Base-by-base conservation (phyloP, 2,329 filamentous ascomycete genomes). In the Neofusicoccum laricinum region DNA sequence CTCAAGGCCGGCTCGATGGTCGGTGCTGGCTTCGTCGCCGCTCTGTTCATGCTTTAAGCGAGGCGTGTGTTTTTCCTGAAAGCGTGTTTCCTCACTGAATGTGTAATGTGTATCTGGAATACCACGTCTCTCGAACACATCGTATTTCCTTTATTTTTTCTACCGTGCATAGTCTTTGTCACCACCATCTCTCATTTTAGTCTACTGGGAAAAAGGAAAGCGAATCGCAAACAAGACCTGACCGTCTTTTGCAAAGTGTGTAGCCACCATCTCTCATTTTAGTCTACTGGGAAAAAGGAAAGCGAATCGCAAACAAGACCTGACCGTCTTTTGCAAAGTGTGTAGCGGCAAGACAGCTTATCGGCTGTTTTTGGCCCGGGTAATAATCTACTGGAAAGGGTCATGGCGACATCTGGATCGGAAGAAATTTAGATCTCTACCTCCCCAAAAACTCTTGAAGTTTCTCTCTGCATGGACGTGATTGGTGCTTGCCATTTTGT, bases 1-100 rank as follows among this genome's bases (percentile, higher is more conserved):
- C 65, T 75, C 46, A 69, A 65, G 61, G 49, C 48, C 30, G 46
- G 55, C 40, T 49, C 46, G 43, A 46, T 64, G 36, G 63, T 45
- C 15, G 63, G 53, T 38, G 63, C 53, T 51, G 63, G 63, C 25
- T 12, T 64, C 30, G 45, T 58, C 15, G 53, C 55, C n/a, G 63
- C 63, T 30, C 38, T 64, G 17, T 51, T 64, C 36, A 46, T 64
- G 34, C 40, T 64, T 11, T 64, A 61, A 61, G 63, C 40, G 25
- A 38, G 45, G 34, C 14, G 40, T 40, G 11, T 38, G 6, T 30
- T 50, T 41, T 25, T 57, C 38, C 17, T 30, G 25, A 30, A 30
- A 30, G 25, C 25, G 25, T 30, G 32, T 14, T 17, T 7, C 46
- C 34, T 46, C 36, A 14, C 45, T 53, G 61, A 63, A 63, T 63